These are phyloP conservation scores for Lablab purpureus DNA, from an alignment of 306 rosid species.

Conservation along the genomic window DNA sequence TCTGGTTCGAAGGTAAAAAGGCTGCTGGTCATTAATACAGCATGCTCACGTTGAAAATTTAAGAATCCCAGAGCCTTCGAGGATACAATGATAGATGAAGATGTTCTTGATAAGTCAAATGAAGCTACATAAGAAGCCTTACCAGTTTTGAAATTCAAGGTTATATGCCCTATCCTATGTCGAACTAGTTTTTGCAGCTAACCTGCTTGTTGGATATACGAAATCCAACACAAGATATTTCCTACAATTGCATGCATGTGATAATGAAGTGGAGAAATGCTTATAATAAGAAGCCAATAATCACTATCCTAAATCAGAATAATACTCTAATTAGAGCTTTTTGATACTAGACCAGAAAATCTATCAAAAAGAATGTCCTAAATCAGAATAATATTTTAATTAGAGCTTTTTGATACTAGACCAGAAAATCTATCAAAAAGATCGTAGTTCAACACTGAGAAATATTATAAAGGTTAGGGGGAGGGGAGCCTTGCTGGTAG, in stretches of 20 bases:
- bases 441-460: neutral
- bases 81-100: conserved; percentile 12
- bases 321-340: conserved; percentile 14
- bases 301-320: conserved; percentile 12
- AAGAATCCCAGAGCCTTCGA: neutral
- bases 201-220: neutral
- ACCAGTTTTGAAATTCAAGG: neutral
- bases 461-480: neutral
- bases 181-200: conserved; percentile 15
- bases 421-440: too few relatives aligned
- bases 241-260: too few relatives aligned
- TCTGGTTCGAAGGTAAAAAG: neutral
- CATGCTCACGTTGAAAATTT: neutral
- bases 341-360: conserved; percentile 20
- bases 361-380: conserved; percentile 9
- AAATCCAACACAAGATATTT: too few relatives aligned
- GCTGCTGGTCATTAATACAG: neutral
- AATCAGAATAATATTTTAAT: too few relatives aligned
- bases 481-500: neutral
- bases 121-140: neutral
- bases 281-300: conserved; percentile 30
- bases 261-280: neutral
- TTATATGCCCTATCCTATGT: neutral
- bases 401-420: too few relatives aligned
- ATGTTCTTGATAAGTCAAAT: conserved; percentile 1